Evolutionary conservation across 768 basidiomycete species (phyloP), one percentile per base, ranked within the genome.

Genomic region (Cystobasidium tubakii): DNA sequence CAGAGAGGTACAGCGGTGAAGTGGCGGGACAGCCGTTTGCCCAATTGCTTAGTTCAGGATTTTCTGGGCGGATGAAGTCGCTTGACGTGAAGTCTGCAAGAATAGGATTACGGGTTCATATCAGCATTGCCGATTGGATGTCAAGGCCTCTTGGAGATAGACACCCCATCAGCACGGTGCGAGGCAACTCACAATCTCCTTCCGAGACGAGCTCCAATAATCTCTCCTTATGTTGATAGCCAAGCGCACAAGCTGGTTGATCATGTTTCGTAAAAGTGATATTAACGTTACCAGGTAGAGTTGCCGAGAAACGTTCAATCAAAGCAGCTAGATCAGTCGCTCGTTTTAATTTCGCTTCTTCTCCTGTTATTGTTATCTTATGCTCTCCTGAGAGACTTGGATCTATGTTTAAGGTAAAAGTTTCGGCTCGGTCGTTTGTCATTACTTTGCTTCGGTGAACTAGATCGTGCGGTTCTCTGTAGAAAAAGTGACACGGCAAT

Each of bases 241-340:
- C 76, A 13, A 79, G 75, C 66, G 76, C 77, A 39, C 73, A 73
- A 1, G 79, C 78, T 0, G 78, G 78, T 57, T 78, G 77, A 36
- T 79, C 79, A 64, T 79, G 79, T 0, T 78, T 74, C 12, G 79
- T 79, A 53, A 79, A 79, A 6, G 79, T 78, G 31, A 79, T 33
- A 67, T 76, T 76, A 66, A 77, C 53, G 27, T 69, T 42, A 23
- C 72, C 78, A 17, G 75, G 77, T 65, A 79, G 66, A 1, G 75
- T 54, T 21, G 65, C 71, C 12, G 76, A 57, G 74, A 75, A 79
- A 1, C 75, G 44, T 42, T 72, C 43, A 10, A 79, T 63, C 27
- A 79, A 54, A 27, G 71, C 76, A 46, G 77, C 77, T 2, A 79
- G 73, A 53, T 79, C 79, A 54, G 77, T 76, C 21, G 79, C 77